Evolutionary conservation across 1,139 yeast genomes (phyloP).

Genomic region (Candida sp.): DNA sequence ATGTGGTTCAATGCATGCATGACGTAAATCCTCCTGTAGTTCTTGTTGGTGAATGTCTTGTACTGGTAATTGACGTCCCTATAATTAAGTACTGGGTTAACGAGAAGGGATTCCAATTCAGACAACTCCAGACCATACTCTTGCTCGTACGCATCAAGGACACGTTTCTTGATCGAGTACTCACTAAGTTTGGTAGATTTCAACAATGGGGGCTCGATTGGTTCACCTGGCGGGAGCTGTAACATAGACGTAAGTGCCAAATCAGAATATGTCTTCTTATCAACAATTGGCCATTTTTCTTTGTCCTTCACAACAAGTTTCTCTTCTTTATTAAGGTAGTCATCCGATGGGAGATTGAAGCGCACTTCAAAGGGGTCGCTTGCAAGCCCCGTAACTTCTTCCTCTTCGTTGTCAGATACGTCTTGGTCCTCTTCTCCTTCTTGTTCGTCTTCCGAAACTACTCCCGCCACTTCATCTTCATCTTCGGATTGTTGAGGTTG

Average conservation of each 20-base stretch:
- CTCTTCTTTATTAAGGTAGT: constrained; percentile 39
- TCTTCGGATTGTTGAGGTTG: constrained; percentile 19
- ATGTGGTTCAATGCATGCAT: constrained; percentile 85
- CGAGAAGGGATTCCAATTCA: constrained; percentile 29
- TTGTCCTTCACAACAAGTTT: constrained; percentile 18
- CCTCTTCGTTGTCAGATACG: constrained; percentile 21
- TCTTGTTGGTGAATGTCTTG: constrained; percentile 37
- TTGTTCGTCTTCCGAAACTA: constrained; percentile 7
- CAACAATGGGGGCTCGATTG: constrained; percentile 15
- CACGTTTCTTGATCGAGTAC: constrained; percentile 33
- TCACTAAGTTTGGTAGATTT: constrained; percentile 13
- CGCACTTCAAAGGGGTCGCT: constrained; percentile 79
- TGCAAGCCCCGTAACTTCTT: constrained; percentile 17
- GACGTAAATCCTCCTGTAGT: constrained; percentile 66
- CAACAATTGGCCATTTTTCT: constrained; percentile 30
- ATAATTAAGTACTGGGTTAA: constrained; percentile 73
- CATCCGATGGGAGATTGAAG: constrained; percentile 59
- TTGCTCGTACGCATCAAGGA: constrained; percentile 26
- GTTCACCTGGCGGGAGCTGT: constrained; percentile 35
- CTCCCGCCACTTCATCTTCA: constrained; percentile 26
- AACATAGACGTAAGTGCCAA: constrained; percentile 24
- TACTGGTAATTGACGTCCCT: constrained; percentile 74
- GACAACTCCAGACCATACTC: constrained; percentile 19
- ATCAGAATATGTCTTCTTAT: constrained; percentile 20
- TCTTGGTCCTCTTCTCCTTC: constrained; percentile 21